Base-by-base conservation (phyloP, 352 stramenopile genomes). In the Chrysophaeum taylorii region DNA sequence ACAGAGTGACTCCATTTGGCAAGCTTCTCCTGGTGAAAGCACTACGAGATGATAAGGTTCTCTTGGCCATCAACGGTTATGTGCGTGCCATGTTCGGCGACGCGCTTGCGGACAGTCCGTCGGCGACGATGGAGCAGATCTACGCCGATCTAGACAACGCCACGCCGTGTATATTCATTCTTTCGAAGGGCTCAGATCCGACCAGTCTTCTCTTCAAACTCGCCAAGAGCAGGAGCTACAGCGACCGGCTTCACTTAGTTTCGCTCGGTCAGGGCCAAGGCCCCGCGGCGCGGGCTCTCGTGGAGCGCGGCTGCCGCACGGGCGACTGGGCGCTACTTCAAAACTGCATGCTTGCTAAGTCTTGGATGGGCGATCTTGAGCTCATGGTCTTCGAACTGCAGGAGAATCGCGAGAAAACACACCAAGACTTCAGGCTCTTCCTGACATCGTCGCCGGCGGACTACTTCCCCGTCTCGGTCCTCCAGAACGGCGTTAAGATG, bases 401-500 rank as follows among this genome's bases (percentile, higher is more conserved):
- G 27, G 71, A 77, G 39, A 80, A 78, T 29, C 35, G 33, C 33
- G 77, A 73, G 23, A 75, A 81, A 36, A 66, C 41, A 37, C 92
- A 96, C 64, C 76, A 79, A 23, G 82, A 92, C 36, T 97, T 96
- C 73, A 82, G 92, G 0, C 74, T 97, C 14, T 97, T 92, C 92
- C 82, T 97, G 0, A 92, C 88, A 5, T 96, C 88, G 52, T 90
- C 86, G 45, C 92, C 92, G 21, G 94, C 89, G 42, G 88, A 90
- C 4, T 92, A 96, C 64, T 97, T 97, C 72, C 92, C 92, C 0
- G 96, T 97, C 23, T 85, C 90, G 7, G 91, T 97, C 36, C 81
- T 97, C 31, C 92, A 97, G 74, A 83, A 89, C 15, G 87, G 88
- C 0, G 90, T 97, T 78, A 97, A 97, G 77, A 97, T 97, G 88